phyloP scores from a whole-genome alignment of 192 early-diverging fungal species.

The Thamnidium elegans region DNA sequence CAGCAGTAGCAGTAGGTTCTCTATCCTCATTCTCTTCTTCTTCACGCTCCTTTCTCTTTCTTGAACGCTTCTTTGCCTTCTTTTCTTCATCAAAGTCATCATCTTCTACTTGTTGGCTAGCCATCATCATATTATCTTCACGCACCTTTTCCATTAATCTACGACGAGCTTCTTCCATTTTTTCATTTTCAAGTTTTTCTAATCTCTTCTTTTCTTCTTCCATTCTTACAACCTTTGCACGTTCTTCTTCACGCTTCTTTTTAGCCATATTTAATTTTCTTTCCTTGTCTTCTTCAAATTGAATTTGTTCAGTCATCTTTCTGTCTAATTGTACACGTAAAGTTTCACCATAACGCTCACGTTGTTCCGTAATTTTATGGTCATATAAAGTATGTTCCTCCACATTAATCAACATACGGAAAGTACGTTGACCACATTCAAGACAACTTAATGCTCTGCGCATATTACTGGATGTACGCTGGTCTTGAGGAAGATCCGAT shows the following conservation, averaged over 20 bases:
- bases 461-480: slow-evolving; percentile 58
- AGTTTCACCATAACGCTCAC: slow-evolving; percentile 60
- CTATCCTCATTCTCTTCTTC: slow-evolving; percentile 15
- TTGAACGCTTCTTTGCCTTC: slow-evolving; percentile 20
- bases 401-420: slow-evolving; percentile 43
- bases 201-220: slow-evolving; percentile 25
- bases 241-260: slow-evolving; percentile 53
- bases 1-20: neutral
- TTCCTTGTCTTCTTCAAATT: slow-evolving; percentile 55
- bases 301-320: slow-evolving; percentile 56
- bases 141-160: slow-evolving; percentile 38
- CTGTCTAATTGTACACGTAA: slow-evolving; percentile 51
- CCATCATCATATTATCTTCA: slow-evolving; percentile 44
- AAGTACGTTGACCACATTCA: slow-evolving; percentile 39
- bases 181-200: slow-evolving; percentile 32
- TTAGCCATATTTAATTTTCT: slow-evolving; percentile 49
- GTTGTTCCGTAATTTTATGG: slow-evolving; percentile 58
- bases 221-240: slow-evolving; percentile 36
- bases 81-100: slow-evolving; percentile 33
- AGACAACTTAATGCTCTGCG: slow-evolving; percentile 57
- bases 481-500: slow-evolving; percentile 64
- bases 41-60: slow-evolving; percentile 10
- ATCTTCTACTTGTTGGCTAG: slow-evolving; percentile 25
- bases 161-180: slow-evolving; percentile 43
- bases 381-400: slow-evolving; percentile 56